Evolutionary conservation across 768 basidiomycete species (phyloP), one percentile per base, ranked within the genome.

Genomic region (Tulasnella sp.): DNA sequence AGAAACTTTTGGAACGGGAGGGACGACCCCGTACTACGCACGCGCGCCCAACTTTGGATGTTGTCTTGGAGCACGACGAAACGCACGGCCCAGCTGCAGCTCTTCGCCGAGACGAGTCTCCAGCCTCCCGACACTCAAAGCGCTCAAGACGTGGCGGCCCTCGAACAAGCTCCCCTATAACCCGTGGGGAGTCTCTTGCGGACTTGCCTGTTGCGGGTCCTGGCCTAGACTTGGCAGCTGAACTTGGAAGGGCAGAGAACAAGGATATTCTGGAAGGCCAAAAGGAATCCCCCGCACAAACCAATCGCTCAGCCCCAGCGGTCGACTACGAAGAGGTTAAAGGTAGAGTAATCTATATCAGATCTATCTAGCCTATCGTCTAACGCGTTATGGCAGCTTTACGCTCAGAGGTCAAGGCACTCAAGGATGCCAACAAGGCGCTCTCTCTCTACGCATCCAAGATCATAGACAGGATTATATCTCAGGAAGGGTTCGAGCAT

Each of bases 401-500:
- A 77, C 90, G 93, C 48, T 90, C 87, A 16, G 97, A 99, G 86
- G 93, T 98, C 85, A 97, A 97, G 86, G 92, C 92, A 42, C 90
- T 99, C 86, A 94, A 93, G 85, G 97, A 98, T 85, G 96, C 96
- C 69, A 98, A 98, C 88, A 97, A 97, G 85, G 97, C 97, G 0
- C 88, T 99, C 18, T 96, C 96, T 24, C 87, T 98, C 58, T 99
- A 99, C 84, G 96, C 97, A 5, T 96, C 95, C 72, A 99, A 98
- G 89, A 99, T 99, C 83, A 94, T 99, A 84, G 97, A 99, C 87
- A 92, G 97, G 72, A 98, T 99, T 84, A 97, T 98, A 83, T 90
- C 94, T 1, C 94, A 97, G 86, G 97, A 98, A 86, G 96, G 96
- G 34, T 98, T 97, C 86, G 97, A 99, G 86, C 96, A 97, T 83